phyloP scores from a whole-genome alignment of 192 early-diverging fungal species.

The Entomortierella parvispora region DNA sequence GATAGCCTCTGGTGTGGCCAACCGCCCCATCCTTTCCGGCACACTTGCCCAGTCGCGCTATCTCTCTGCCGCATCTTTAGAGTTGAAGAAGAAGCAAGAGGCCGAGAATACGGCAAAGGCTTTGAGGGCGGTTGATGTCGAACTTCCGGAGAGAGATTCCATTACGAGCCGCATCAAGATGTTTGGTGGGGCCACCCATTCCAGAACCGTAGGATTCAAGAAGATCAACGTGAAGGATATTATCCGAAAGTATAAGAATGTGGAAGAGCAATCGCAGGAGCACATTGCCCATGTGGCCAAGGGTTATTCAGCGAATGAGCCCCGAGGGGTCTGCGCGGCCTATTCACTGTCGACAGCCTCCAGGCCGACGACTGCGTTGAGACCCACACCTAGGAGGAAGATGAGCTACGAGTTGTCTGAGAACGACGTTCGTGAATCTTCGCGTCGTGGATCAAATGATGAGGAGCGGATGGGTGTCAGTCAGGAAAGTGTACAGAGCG shows the following conservation, averaged over 20 bases:
- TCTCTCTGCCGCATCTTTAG: constrained; percentile 24
- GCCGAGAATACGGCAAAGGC: constrained; percentile 17
- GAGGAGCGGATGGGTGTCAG: constrained; percentile 18
- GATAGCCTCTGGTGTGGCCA: constrained; percentile 15
- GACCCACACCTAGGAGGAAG: constrained; percentile 22
- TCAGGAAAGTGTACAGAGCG: constrained; percentile 41
- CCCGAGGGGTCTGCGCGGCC: constrained; percentile 27
- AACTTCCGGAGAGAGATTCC: constrained; percentile 35
- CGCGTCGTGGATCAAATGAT: not conserved
- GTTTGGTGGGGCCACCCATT: constrained; percentile 27
- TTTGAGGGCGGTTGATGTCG: constrained; percentile 22
- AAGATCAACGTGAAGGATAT: constrained; percentile 30
- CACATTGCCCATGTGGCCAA: constrained; percentile 39
- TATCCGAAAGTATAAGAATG: constrained; percentile 30
- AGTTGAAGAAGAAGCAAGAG: constrained; percentile 49
- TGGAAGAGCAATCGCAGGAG: constrained; percentile 29
- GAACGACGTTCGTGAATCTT: constrained; percentile 17
- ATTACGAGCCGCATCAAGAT: constrained; percentile 39
- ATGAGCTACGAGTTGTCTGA: constrained; percentile 43
- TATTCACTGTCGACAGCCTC: constrained; percentile 43
- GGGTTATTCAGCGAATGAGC: constrained; percentile 19
- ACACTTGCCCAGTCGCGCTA: constrained; percentile 5
- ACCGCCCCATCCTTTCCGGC: constrained; percentile 4
- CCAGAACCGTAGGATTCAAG: not conserved
- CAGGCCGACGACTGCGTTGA: constrained; percentile 2